phyloP scores from a whole-genome alignment of 2,329 filamentous ascomycete genomes.

The Talaromyces atroroseus region DNA sequence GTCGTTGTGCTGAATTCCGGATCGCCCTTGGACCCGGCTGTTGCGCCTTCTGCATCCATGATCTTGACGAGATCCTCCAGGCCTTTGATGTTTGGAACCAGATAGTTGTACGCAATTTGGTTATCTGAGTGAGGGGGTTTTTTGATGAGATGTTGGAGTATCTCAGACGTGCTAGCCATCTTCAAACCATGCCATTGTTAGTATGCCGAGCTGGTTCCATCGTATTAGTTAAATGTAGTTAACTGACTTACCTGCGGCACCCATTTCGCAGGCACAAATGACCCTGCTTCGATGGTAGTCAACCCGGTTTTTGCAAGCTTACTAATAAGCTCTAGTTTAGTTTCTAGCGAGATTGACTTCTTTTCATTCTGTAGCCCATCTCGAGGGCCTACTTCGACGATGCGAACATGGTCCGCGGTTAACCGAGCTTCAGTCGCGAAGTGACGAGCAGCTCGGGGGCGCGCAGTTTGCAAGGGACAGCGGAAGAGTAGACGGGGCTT shows the following conservation, averaged over 20 bases:
- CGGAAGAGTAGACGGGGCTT: constrained; percentile 24
- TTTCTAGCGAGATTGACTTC: constrained; percentile 42
- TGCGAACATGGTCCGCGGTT: constrained; percentile 46
- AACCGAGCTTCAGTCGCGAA: constrained; percentile 37
- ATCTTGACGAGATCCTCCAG: constrained; percentile 55
- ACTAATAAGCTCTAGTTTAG: constrained; percentile 47
- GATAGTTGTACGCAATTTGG: constrained; percentile 60
- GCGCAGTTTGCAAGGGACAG: neutral
- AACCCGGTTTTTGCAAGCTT: constrained; percentile 45
- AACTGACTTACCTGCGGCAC: constrained; percentile 43
- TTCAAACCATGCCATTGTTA: constrained; percentile 22
- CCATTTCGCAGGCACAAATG: constrained; percentile 51
- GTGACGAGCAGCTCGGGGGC: constrained; percentile 18
- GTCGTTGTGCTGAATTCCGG: constrained; percentile 33
- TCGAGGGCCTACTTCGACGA: constrained; percentile 50
- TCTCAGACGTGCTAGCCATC: constrained; percentile 62
- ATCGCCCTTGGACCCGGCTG: constrained; percentile 25
- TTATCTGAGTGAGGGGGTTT: constrained; percentile 46
- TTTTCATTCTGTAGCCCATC: constrained; percentile 53
- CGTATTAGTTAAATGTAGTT: too few species aligned
- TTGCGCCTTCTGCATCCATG: constrained; percentile 40
- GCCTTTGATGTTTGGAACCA: constrained; percentile 59
- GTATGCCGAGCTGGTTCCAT: neutral
- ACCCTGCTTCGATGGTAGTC: constrained; percentile 48
- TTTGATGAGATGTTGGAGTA: constrained; percentile 51